Base-by-base conservation (phyloP, 1,139 yeast genomes). In the Taiozyma onychis region DNA sequence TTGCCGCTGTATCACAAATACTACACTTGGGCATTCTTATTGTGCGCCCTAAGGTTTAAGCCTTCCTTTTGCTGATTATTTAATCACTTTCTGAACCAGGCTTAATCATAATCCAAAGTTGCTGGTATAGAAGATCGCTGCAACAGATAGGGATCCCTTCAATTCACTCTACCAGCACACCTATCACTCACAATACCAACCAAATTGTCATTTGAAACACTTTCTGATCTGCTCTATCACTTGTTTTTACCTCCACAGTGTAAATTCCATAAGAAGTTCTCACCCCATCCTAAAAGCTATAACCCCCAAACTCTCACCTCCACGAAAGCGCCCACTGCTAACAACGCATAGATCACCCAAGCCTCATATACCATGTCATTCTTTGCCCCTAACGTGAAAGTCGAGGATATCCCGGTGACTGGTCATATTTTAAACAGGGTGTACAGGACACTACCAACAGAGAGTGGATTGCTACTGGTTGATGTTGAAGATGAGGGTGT, bases 401-500 rank as follows among this genome's bases (percentile, higher is more conserved):
- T 47, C 3, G 51, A 45, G 18, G 52, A 55, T 24, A n/a, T 47
- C 11, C 51, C 62, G 1, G 50, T 60, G 8, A 57, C 60, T 34
- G 55, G 53, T 2, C 62, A 57, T 45, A 51, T 61, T 28, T 48
- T 55, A 41, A 50, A 54, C 42, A 59, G 51, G 52, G 48, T 61
- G 8, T 54, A 50, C 35, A 32, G 50, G 7, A 35, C 59, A n/a
- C 50, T 60, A 18, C 63, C 66, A 0, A 44, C 48, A n/a, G 59
- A 62, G 44, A 57, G 61, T 8, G 54, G 54, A 14, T 39, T 53
- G 22, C 48, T 61, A 18, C 51, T 60, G 39, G 50, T 58, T 10
- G 63, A 63, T 27, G 65, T 64, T 24, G 68, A 65, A 48, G 58
- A 58, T 28, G 51, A 60, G 34, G 53, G 48, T 4, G 51, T 57